These are phyloP conservation scores for Knoxdaviesia capensis DNA, from an alignment of 2,329 filamentous ascomycete species.

Conservation along the genomic window DNA sequence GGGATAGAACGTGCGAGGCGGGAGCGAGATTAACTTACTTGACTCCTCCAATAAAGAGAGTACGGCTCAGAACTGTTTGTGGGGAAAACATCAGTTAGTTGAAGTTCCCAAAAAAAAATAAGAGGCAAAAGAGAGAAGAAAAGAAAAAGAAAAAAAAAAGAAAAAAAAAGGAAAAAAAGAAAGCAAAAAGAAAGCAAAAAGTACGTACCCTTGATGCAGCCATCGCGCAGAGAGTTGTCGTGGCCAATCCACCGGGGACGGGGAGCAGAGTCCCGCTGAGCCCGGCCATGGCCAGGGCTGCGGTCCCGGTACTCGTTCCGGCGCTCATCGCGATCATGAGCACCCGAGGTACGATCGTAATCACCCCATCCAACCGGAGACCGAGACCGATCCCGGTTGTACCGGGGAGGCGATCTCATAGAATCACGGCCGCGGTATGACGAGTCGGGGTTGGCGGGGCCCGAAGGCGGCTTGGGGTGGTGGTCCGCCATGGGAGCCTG, in stretches of 20 bases:
- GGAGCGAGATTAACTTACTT: constrained; percentile 38
- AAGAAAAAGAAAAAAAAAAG: background rate
- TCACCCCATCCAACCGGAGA: constrained; percentile 25
- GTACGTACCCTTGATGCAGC: constrained; percentile 47
- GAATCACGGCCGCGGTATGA: constrained; percentile 1
- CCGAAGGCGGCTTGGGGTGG: too few species aligned
- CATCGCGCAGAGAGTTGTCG: constrained; percentile 52
- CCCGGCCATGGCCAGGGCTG: constrained; percentile 23
- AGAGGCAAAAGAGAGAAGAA: too few species aligned
- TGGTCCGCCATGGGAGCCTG: too few species aligned
- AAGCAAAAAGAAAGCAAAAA: too few species aligned
- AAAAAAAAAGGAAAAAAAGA: too few species aligned
- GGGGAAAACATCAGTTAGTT: too few species aligned
- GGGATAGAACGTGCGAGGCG: background rate
- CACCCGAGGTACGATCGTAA: constrained; percentile 50
- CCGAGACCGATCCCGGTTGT: constrained; percentile 41
- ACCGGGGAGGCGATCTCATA: constrained; percentile 40
- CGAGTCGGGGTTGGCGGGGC: too few species aligned
- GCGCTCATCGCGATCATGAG: constrained; percentile 27
- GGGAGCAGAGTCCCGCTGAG: constrained; percentile 9
- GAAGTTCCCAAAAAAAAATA: too few species aligned
- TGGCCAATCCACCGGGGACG: constrained; percentile 43
- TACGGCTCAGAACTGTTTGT: constrained; percentile 57
- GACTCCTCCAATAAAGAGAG: constrained; percentile 89
- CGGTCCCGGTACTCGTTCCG: constrained; percentile 51